Conservation (phyloP, 306 rosid species). For the Sicyos baderoa region DNA sequence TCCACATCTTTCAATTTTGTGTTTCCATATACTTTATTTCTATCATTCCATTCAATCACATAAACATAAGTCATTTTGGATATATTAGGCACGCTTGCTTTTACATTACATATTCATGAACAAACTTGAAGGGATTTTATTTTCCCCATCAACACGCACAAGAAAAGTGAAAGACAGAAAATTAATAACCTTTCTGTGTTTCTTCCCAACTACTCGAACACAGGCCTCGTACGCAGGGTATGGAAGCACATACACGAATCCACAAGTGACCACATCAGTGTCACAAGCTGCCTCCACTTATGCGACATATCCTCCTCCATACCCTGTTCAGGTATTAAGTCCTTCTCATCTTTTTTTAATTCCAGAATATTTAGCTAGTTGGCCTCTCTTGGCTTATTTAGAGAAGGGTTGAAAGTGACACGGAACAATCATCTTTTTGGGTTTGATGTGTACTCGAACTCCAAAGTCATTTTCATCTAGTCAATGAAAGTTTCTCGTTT, state of each 20-base stretch:
- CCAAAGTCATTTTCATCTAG: not conserved
- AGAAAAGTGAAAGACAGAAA: not conserved
- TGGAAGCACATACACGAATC: constrained; percentile 47
- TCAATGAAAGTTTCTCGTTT: too few relatives aligned
- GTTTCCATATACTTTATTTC: not conserved
- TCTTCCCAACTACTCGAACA: constrained; percentile 22
- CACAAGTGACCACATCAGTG: constrained; percentile 51
- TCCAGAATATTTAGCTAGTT: not conserved
- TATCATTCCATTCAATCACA: not conserved
- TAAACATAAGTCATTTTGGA: not conserved
- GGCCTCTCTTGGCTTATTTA: not conserved
- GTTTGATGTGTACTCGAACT: not conserved
- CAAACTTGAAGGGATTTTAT: too few relatives aligned
- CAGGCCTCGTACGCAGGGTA: constrained; percentile 84
- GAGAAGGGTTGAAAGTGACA: not conserved
- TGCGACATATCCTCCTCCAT: constrained; percentile 72
- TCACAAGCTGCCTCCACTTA: constrained; percentile 59
- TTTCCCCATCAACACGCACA: too few relatives aligned
- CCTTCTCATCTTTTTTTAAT: not conserved
- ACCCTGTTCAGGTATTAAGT: constrained; percentile 71
- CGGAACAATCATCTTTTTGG: not conserved
- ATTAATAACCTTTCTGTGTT: not conserved
- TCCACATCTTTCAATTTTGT: not conserved
- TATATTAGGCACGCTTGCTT: too few relatives aligned
- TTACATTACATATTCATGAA: too few relatives aligned